Base-by-base conservation (phyloP, 306 rosid genomes). In the Purshia tridentata region DNA sequence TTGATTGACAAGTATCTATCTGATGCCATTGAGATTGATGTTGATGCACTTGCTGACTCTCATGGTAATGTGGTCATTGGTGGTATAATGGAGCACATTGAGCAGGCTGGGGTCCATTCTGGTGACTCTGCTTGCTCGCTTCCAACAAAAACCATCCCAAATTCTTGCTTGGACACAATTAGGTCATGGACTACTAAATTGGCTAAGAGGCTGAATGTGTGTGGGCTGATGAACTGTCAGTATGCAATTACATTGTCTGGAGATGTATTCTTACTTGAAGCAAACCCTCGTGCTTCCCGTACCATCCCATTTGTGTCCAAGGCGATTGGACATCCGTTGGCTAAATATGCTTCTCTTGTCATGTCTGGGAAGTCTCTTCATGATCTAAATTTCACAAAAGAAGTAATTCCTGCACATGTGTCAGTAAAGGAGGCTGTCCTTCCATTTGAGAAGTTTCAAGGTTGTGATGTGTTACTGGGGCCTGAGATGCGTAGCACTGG, bases 401-500 rank as follows among this genome's bases (percentile, higher is more conserved):
- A 95, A 88, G 88, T 95, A 19, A 87, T 92, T 70, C 99, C 99
- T 15, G 84, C 84, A 65, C 86, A 92, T 35, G 86, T 95, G 67
- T 91, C 99, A 0, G 95, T 95, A 72, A 95, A 95, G 81, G 98
- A 95, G 87, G 99, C 99, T 15, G 96, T 92, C 79, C 98, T 95
- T 86, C 99, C 99, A 6, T 92, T 95, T 53, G 91, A 90, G 53
- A 95, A 95, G 86, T 95, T 95, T 81, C 96, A 84, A 23, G 99
- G 99, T 51, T 88, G 96, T 23, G 98, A 92, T 49, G 89, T 95
- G 63, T 81, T 91, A 80, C 81, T 95, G 37, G 96, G 99, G 72
- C 99, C 98, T 49, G 99, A 95, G 89, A 95, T 95, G 99, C 90
- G 98, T 41, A 95, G 99, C 84, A 95, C 99, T 3, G 98, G 98